Percentiles rank a stretch among this genome's conserved stretches.
Evolutionary conservation across 1,139 yeast species (phyloP).

Genomic region (Yamadazyma membranifaciens): DNA sequence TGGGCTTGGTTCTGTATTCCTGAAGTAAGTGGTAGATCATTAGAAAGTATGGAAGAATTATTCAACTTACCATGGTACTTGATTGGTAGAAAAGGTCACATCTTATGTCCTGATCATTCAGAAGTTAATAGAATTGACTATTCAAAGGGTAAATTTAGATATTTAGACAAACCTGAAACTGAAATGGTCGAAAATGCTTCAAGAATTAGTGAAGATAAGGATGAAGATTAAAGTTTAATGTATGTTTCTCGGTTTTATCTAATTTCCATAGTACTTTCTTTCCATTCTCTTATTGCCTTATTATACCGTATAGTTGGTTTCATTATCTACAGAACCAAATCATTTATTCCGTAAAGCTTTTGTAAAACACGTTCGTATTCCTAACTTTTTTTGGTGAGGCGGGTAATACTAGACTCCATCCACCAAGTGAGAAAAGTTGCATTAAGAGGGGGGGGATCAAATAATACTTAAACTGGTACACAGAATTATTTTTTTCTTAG

Average conservation of each 20-base stretch:
- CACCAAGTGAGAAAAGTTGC: too few relatives aligned
- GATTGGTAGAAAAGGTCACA: slow-evolving; percentile 52
- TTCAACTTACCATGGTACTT: slow-evolving; percentile 60
- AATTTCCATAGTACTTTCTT: too few relatives aligned
- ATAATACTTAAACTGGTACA: too few relatives aligned
- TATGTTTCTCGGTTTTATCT: not conserved
- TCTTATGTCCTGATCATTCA: slow-evolving; percentile 53
- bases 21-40: slow-evolving; percentile 51
- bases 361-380: too few relatives aligned
- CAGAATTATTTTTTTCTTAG: too few relatives aligned
- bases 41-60: slow-evolving; percentile 58
- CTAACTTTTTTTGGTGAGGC: too few relatives aligned
- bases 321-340: too few relatives aligned
- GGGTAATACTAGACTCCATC: too few relatives aligned
- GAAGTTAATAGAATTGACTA: slow-evolving; percentile 21
- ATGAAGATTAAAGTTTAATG: slow-evolving; percentile 5
- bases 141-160: slow-evolving; percentile 9
- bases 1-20: slow-evolving; percentile 60
- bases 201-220: slow-evolving; percentile 8
- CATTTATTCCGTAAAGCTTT: too few relatives aligned
- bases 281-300: too few relatives aligned
- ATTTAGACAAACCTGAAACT: slow-evolving; percentile 9
- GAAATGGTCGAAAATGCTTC: slow-evolving; percentile 11
- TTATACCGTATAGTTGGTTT: too few relatives aligned
- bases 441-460: too few relatives aligned